Percentiles rank a stretch among this genome's conserved stretches.
Conservation (phyloP, 1,284 basidiomycete genomes). For the Clitocybe nebularis region DNA sequence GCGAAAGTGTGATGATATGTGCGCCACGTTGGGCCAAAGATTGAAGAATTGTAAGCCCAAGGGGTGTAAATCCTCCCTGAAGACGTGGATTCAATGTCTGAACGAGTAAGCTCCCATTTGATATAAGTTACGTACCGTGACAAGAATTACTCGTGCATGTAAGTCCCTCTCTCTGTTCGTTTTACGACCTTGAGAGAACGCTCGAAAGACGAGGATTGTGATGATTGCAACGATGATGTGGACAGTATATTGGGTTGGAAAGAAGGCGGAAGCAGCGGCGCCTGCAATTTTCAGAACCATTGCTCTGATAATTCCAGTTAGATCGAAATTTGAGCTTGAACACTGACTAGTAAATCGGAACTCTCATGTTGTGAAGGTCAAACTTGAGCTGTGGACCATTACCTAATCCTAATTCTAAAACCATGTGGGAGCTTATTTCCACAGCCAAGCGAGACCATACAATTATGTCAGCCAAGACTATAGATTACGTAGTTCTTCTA, state of each 20-base stretch:
- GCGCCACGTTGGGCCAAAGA: constrained; percentile 66
- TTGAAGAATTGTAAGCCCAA: constrained; percentile 64
- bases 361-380: too few relatives aligned
- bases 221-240: constrained; percentile 45
- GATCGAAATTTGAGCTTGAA: too few relatives aligned
- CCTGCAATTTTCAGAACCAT: constrained; percentile 38
- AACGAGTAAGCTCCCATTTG: neutral
- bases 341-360: too few relatives aligned
- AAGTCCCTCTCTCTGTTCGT: constrained; percentile 71
- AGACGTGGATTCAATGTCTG: constrained; percentile 1
- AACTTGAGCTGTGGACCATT: too few relatives aligned
- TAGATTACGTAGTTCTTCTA: too few relatives aligned
- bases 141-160: constrained; percentile 62
- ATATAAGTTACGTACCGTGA: constrained; percentile 48
- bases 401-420: too few relatives aligned
- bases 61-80: constrained; percentile 70
- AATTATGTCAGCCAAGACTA: too few relatives aligned
- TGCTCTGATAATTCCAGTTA: too few relatives aligned
- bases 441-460: too few relatives aligned
- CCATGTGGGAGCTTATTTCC: too few relatives aligned
- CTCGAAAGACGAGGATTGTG: constrained; percentile 42
- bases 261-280: constrained; percentile 28
- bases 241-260: constrained; percentile 35
- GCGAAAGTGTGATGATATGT: constrained; percentile 67
- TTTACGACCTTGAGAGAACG: constrained; percentile 62